Percentiles rank a stretch among this genome's conserved stretches.
These are phyloP conservation scores for Rosa rugosa DNA, from an alignment of 306 rosid species.

Conservation along the genomic window DNA sequence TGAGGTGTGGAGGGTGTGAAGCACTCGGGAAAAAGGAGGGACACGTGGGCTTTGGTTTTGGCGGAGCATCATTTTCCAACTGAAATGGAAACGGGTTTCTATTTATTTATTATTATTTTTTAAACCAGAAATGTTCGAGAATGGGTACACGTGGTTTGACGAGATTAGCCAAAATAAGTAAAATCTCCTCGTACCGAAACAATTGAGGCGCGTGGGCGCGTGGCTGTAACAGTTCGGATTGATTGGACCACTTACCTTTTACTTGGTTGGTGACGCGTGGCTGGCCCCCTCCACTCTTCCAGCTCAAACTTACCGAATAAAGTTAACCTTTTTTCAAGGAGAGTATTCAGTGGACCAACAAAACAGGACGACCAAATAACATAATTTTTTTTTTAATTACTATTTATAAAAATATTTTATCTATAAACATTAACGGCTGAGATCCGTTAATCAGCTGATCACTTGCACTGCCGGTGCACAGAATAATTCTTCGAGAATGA, in stretches of 20 bases:
- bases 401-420: too few relatives aligned
- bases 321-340: too few relatives aligned
- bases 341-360: too few relatives aligned
- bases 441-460: too few relatives aligned
- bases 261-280: background rate
- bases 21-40: constrained; percentile 30
- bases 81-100: constrained; percentile 28
- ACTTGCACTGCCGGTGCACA: too few relatives aligned
- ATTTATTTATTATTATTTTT: background rate
- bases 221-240: background rate
- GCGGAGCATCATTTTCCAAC: constrained; percentile 45
- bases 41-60: constrained; percentile 54
- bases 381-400: too few relatives aligned
- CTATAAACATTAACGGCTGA: too few relatives aligned
- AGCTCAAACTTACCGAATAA: background rate
- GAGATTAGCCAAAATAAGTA: constrained; percentile 32
- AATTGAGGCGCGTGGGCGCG: background rate
- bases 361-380: too few relatives aligned
- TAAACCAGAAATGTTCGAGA: constrained; percentile 35
- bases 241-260: background rate
- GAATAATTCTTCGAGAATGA: too few relatives aligned
- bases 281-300: background rate
- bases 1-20: constrained; percentile 26
- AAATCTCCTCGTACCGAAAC: background rate
- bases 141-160: constrained; percentile 37